Conservation (phyloP, 768 basidiomycete species). For the Suillus spraguei region DNA sequence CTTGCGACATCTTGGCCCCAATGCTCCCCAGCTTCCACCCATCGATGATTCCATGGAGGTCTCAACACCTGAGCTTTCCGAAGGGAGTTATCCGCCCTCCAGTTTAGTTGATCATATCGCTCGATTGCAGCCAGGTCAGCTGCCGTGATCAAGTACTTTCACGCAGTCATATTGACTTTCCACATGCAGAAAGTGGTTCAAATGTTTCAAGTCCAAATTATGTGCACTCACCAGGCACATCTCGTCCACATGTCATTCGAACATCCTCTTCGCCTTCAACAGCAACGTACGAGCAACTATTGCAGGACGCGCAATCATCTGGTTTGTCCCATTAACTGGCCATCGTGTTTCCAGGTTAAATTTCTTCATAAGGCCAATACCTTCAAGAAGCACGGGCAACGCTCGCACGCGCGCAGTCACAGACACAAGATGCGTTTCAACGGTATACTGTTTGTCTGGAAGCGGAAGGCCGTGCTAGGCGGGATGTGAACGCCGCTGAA, state of each 20-base stretch:
- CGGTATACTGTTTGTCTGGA: slow-evolving; percentile 72
- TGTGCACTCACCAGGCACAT: slow-evolving; percentile 32
- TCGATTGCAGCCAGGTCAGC: slow-evolving; percentile 37
- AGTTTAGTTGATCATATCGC: slow-evolving; percentile 36
- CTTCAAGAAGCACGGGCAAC: slow-evolving; percentile 62
- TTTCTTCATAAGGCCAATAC: slow-evolving; percentile 50
- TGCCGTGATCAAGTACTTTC: not conserved
- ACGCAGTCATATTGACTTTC: slow-evolving; percentile 9
- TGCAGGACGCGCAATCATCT: slow-evolving; percentile 60
- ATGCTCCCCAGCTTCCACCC: slow-evolving; percentile 30
- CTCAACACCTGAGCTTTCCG: slow-evolving; percentile 37
- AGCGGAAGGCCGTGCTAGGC: slow-evolving; percentile 64
- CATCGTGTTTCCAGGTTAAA: slow-evolving; percentile 12
- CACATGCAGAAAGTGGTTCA: slow-evolving; percentile 27
- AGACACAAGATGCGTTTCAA: slow-evolving; percentile 72
- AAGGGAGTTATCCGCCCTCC: slow-evolving; percentile 33
- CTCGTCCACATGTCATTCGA: slow-evolving; percentile 41
- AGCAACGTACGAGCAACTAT: slow-evolving; percentile 51
- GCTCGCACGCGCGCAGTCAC: slow-evolving; percentile 66
- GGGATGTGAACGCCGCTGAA: slow-evolving; percentile 63
- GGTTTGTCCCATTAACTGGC: slow-evolving; percentile 42
- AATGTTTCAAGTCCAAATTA: slow-evolving; percentile 35
- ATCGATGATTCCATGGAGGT: slow-evolving; percentile 38
- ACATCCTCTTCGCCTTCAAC: slow-evolving; percentile 54
- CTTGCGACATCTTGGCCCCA: slow-evolving; percentile 54